Base-by-base conservation (phyloP, 2,329 filamentous ascomycete species). In the Monosporascus ibericus region DNA sequence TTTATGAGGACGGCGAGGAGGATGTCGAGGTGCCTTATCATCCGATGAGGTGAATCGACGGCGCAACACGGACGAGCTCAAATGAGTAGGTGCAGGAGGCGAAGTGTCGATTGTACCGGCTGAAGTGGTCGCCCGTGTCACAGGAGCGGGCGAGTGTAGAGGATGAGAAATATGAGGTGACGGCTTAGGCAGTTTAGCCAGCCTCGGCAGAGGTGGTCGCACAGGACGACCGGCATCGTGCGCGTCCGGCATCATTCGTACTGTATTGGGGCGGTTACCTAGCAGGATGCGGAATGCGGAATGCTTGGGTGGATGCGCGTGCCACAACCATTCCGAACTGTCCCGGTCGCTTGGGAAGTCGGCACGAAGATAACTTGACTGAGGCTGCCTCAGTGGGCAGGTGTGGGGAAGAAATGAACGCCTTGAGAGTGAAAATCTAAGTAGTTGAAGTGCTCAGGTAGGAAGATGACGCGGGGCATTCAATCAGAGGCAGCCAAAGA, bases 1-100 rank as follows among this genome's bases (percentile, higher is more conserved):
- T 34, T 14, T 14, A 34, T 11, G 30, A 34, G 30, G 30, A 11
- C 4, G 30, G 4, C 11, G 30, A 34, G 30, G 24, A 20, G 20
- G n/a, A 30, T 55, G 48, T 42, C 40, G 34, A 46, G 49, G 47
- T 25, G 48, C 18, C 25, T 44, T 30, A 27, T 24, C 44, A 47
- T 52, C 48, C 7, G 46, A 47, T 38, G 52, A 47, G 49, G 24
- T 11, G 9, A 38, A 22, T 37, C 20, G 37, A 44, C 14, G 5
- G 22, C n/a, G 18, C 11, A 9, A 20, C 18, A 5, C 39, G 4
- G 39, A 3, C 3, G 39, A 24, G 18, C 6, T 15, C 6, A 20
- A 42, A 20, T 42, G 22, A 8, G 39, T 14, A 14, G 20, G 14
- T 20, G 39, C 39, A 18, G 37, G 9, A 18, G 18, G 37, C 17